Conservation (phyloP, 2,329 filamentous ascomycete species). For the Microdochium paspali region DNA sequence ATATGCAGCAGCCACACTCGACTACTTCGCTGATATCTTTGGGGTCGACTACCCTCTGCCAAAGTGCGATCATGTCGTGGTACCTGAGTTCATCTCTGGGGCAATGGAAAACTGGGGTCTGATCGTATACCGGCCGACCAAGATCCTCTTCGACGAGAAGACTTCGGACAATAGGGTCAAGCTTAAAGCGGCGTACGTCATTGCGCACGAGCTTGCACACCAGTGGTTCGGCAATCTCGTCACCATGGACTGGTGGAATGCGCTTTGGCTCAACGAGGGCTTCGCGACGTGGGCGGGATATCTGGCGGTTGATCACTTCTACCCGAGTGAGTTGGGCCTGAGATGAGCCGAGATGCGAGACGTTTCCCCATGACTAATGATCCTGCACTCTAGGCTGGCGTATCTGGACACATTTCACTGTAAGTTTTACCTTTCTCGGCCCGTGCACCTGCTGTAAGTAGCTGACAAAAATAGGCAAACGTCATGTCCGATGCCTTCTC, state of each 20-base stretch:
- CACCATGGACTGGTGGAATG: constrained; percentile 95
- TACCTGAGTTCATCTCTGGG: constrained; percentile 81
- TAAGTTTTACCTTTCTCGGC: constrained; percentile 73
- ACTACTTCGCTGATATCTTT: constrained; percentile 94
- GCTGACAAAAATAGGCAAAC: background rate
- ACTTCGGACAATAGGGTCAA: constrained; percentile 85
- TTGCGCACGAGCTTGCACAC: constrained; percentile 94
- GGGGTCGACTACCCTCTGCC: constrained; percentile 87
- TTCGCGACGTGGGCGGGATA: constrained; percentile 98
- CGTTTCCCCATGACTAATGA: too few species aligned
- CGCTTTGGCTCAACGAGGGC: constrained; percentile 89
- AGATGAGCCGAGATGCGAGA: too few species aligned
- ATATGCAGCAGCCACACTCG: constrained; percentile 86
- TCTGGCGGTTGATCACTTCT: constrained; percentile 81
- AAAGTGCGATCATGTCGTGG: constrained; percentile 82
- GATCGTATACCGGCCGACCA: constrained; percentile 90
- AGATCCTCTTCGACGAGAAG: constrained; percentile 87
- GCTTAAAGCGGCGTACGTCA: constrained; percentile 90
- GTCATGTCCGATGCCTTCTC: constrained; percentile 52
- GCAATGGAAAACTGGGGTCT: constrained; percentile 97
- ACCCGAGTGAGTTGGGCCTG: constrained; percentile 55
- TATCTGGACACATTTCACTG: constrained; percentile 94
- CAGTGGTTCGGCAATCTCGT: constrained; percentile 96
- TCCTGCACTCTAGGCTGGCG: constrained; percentile 94
- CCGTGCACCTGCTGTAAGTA: too few species aligned